Evolutionary conservation across 202 grass and related monocot genomes (phyloP).

Genomic region (Elaeis oleifera): DNA sequence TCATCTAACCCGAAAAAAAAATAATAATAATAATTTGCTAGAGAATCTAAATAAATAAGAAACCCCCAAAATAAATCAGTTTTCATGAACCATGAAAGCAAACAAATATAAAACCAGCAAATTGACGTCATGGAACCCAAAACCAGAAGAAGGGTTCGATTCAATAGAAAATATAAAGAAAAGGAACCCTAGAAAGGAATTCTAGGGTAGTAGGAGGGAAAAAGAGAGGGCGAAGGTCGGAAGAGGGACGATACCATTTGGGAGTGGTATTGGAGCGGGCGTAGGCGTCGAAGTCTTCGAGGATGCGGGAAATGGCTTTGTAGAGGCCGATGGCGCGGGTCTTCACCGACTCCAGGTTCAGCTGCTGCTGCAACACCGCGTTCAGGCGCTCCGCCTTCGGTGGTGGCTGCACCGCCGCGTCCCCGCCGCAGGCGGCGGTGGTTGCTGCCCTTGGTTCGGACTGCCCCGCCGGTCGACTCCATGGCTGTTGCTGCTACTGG

Average conservation of each 20-base stretch:
- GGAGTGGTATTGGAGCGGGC: constrained; percentile 44
- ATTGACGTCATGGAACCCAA: too few relatives aligned
- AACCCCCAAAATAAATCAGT: too few relatives aligned
- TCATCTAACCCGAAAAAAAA: too few relatives aligned
- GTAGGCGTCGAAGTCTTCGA: constrained; percentile 81
- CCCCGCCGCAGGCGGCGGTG: constrained; percentile 4
- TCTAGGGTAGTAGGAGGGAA: too few relatives aligned
- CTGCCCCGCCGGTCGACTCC: constrained; percentile 32
- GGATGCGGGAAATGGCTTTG: constrained; percentile 82
- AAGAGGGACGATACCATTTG: constrained; percentile 39
- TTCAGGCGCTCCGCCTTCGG: constrained; percentile 59
- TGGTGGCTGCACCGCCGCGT: constrained; percentile 20
- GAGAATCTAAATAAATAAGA: too few relatives aligned
- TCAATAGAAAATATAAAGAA: too few relatives aligned
- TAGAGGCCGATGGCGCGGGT: constrained; percentile 59
- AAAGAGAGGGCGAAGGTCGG: too few relatives aligned
- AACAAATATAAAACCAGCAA: too few relatives aligned
- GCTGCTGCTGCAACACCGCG: constrained; percentile 56
- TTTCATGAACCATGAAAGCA: too few relatives aligned
- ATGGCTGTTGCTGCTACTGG: constrained; percentile 19
- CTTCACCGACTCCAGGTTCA: constrained; percentile 84
- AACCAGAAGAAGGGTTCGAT: too few relatives aligned
- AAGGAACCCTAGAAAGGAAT: too few relatives aligned
- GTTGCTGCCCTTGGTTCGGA: constrained; percentile 3
- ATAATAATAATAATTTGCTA: too few relatives aligned